Conservation (phyloP, 1,284 basidiomycete genomes). For the Cryptococcus maquisensis region DNA sequence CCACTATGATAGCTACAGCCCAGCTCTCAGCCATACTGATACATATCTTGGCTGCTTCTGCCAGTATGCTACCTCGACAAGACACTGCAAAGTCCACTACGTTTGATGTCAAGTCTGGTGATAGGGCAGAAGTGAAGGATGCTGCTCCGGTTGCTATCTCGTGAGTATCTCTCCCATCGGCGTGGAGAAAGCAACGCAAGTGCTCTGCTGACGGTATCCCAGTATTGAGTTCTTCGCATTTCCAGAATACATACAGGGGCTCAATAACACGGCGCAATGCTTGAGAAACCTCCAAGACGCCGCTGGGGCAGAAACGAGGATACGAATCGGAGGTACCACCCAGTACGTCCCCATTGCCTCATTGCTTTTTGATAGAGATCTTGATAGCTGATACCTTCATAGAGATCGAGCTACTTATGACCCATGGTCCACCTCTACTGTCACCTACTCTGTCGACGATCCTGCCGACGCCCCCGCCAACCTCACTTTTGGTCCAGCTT, state of each 20-base stretch:
- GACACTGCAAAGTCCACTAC: neutral
- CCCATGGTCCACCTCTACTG: conserved; percentile 37
- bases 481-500: conserved; percentile 50
- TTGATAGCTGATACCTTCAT: neutral
- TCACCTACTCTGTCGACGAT: conserved; percentile 50
- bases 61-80: neutral
- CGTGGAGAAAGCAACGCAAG: no score
- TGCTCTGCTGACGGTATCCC: neutral
- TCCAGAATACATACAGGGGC: conserved; percentile 46
- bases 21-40: neutral
- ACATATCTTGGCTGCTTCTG: neutral
- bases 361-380: neutral
- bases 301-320: conserved; percentile 47
- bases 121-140: neutral
- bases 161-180: neutral
- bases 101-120: neutral
- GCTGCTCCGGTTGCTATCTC: neutral
- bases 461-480: conserved; percentile 48
- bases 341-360: conserved; percentile 38
- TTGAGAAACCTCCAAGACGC: conserved; percentile 46
- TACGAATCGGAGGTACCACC: conserved; percentile 53
- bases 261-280: conserved; percentile 48
- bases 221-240: conserved; percentile 51
- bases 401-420: conserved; percentile 52
- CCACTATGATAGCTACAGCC: neutral